phyloP scores from a whole-genome alignment of 179 eudicot genomes.

The Silene noctiflora region DNA sequence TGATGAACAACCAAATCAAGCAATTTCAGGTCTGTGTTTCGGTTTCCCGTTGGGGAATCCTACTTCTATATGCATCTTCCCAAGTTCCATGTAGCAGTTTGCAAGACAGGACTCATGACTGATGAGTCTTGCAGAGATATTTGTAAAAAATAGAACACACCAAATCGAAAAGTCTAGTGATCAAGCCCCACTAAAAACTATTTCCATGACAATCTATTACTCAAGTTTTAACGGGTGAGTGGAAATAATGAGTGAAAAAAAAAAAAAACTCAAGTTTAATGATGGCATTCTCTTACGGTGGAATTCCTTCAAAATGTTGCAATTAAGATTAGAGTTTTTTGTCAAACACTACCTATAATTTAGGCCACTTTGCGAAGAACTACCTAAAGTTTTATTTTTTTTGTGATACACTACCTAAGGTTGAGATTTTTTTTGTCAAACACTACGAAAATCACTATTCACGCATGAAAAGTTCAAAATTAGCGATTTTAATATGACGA shows the following conservation, averaged over 20 bases:
- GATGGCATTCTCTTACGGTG: background rate
- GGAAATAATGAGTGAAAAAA: background rate
- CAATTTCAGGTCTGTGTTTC: slow-evolving; percentile 58
- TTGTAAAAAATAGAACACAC: background rate
- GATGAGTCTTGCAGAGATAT: background rate
- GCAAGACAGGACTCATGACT: background rate
- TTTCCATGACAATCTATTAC: background rate
- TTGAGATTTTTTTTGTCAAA: too few species aligned
- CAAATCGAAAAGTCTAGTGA: background rate
- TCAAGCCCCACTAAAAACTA: background rate
- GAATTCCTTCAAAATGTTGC: background rate
- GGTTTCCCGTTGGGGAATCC: background rate
- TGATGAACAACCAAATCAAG: slow-evolving; percentile 68
- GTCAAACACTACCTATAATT: too few species aligned
- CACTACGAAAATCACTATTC: too few species aligned
- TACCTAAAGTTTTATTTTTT: too few species aligned
- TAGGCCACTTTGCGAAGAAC: too few species aligned
- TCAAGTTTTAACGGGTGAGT: background rate
- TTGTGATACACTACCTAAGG: too few species aligned
- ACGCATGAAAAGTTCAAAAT: too few species aligned
- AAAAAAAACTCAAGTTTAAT: background rate
- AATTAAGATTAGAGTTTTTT: background rate
- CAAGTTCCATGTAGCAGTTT: background rate
- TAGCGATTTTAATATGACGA: too few species aligned
- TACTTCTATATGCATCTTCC: background rate